Base-by-base conservation (phyloP, 2,329 filamentous ascomycete species). In the Trichoderma sp. region DNA sequence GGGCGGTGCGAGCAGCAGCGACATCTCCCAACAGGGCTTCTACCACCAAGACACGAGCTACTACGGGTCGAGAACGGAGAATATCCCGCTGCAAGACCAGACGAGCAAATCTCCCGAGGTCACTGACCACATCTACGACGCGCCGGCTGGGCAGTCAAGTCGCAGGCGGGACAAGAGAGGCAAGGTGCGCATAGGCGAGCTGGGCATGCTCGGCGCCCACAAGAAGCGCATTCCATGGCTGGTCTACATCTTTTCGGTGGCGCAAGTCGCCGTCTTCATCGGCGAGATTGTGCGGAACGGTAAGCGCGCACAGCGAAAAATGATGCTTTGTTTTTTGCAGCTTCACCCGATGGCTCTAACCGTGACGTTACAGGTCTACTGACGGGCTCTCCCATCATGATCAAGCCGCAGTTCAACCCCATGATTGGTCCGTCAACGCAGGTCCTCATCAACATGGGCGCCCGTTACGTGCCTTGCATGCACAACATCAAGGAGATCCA, bases 381-480 rank as follows among this genome's bases (percentile, higher is more conserved):
- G 34, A 97, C 94, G 1, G 90, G 90, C 62, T 89, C 90, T 26
- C 85, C 90, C 21, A 92, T 92, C 73, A 85, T 88, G 79, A 93
- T 88, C 60, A 86, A 94, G 64, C 95, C 95, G 1, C 84, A 83
- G 17, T 96, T 99, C 80, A 99, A 98, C 78, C 90, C 91, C 66
- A 97, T 99, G 92, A 97, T 99, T 73, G 95, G 95, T 0, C 95
- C 95, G 1, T 97, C 93, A 5, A 86, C 89, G 1, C 92, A 92
- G 71, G 87, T 98, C 26, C 86, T 96, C 72, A 97, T 98, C 80
- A 96, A 96, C 77, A 97, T 99, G 92, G 95, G 95, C 66, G 92
- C 93, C 47, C 89, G 95, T 67, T 99, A 91, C 74, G 87, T 90
- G 3, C 92, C 93, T 7, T 99, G 95, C 78, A 99, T 99, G 95